These are phyloP conservation scores for Yarrowia hollandica DNA, from an alignment of 805 yeast species.

Conservation along the genomic window DNA sequence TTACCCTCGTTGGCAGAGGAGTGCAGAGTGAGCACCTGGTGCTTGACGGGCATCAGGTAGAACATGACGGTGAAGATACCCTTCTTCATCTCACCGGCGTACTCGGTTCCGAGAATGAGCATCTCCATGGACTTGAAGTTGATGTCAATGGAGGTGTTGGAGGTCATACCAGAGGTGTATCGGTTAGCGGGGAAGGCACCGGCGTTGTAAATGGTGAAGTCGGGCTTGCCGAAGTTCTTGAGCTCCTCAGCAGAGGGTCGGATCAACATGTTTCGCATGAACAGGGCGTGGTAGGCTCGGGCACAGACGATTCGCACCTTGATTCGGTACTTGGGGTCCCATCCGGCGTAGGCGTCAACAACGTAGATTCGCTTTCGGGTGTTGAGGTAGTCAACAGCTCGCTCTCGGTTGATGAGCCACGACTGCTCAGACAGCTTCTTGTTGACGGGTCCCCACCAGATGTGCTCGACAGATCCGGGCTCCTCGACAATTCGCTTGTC, in stretches of 20 bases:
- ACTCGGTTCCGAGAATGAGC: constrained; percentile 98
- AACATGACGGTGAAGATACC: constrained; percentile 99
- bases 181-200: constrained; percentile 98
- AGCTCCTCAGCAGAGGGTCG: constrained; percentile 91
- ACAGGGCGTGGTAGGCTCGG: constrained; percentile 96
- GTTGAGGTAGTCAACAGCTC: constrained; percentile 95
- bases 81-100: constrained; percentile 99
- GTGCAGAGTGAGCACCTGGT: constrained; percentile 88
- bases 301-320: constrained; percentile 96
- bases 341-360: constrained; percentile 96
- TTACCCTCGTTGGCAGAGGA: constrained; percentile 93
- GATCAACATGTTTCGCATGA: constrained; percentile 97
- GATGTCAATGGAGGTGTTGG: constrained; percentile 91
- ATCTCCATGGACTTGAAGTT: constrained; percentile 97
- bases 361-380: constrained; percentile 92
- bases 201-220: constrained; percentile 96
- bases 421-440: constrained; percentile 90
- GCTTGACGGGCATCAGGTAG: constrained; percentile 94
- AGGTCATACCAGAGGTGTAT: constrained; percentile 96
- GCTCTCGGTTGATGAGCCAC: constrained; percentile 92
- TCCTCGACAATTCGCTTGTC: constrained; percentile 98
- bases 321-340: constrained; percentile 98
- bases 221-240: constrained; percentile 91
- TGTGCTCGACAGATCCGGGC: constrained; percentile 72
- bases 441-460: constrained; percentile 99